Conservation (phyloP, 768 basidiomycete genomes). For the Collybiopsis luxurians region DNA sequence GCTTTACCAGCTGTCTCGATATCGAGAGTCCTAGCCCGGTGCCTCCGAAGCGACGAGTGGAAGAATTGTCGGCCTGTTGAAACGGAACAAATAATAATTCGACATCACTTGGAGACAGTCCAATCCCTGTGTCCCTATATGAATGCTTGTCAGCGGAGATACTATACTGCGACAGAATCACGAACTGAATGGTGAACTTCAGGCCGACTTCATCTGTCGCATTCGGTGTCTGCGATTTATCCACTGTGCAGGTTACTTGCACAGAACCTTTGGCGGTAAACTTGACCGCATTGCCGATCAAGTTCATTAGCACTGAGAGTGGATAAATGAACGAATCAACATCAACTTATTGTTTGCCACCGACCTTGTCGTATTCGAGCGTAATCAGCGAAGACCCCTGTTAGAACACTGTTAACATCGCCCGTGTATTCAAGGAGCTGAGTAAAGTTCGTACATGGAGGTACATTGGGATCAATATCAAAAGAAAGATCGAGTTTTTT, state of each 20-base stretch:
- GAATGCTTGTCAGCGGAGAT: conserved; percentile 5
- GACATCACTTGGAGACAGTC: conserved; percentile 62
- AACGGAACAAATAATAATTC: conserved; percentile 72
- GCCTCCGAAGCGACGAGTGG: conserved; percentile 72
- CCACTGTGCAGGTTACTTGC: conserved; percentile 58
- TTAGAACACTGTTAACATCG: background rate
- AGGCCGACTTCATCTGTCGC: conserved; percentile 44
- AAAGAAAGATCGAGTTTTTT: conserved; percentile 73
- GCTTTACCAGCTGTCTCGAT: conserved; percentile 68
- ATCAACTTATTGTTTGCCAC: background rate
- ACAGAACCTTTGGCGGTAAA: conserved; percentile 67
- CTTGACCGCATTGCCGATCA: conserved; percentile 76
- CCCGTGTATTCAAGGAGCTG: background rate
- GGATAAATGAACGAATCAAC: background rate
- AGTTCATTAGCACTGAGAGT: conserved; percentile 63
- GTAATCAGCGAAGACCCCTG: conserved; percentile 72
- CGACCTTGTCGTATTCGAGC: conserved; percentile 71
- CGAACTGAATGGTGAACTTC: conserved; percentile 65
- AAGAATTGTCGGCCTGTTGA: conserved; percentile 77
- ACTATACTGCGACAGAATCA: background rate
- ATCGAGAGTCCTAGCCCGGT: conserved; percentile 78
- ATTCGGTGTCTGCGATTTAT: conserved; percentile 27
- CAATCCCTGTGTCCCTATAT: conserved; percentile 68
- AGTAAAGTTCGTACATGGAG: conserved; percentile 43
- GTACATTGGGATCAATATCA: conserved; percentile 66